These are phyloP conservation scores for Plantago rigida DNA, from an alignment of 305 asterid species.

Conservation along the genomic window DNA sequence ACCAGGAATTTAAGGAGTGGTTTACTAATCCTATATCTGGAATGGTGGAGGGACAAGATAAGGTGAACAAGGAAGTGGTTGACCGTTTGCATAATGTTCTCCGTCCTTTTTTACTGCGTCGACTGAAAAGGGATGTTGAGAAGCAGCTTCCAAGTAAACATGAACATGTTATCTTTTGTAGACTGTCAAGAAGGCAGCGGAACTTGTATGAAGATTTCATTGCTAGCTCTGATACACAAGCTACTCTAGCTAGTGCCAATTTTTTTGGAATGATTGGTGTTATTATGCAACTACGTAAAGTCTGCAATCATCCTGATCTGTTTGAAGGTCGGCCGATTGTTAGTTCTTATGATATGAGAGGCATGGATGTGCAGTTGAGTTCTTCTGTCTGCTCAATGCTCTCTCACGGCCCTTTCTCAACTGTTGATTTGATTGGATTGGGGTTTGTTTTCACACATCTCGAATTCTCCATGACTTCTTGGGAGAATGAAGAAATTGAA, in stretches of 20 bases:
- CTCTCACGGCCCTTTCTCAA: slow-evolving; percentile 46
- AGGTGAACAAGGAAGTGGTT: slow-evolving; percentile 89
- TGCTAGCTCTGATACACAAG: slow-evolving; percentile 98
- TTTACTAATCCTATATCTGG: slow-evolving; percentile 93
- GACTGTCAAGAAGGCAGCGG: slow-evolving; percentile 98
- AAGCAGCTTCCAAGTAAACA: slow-evolving; percentile 91
- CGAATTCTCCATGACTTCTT: slow-evolving; percentile 75
- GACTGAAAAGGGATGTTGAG: slow-evolving; percentile 95
- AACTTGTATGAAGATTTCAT: slow-evolving; percentile 94
- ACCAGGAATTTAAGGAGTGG: slow-evolving; percentile 99
- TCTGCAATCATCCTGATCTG: slow-evolving; percentile 98
- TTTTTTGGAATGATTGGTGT: slow-evolving; percentile 97
- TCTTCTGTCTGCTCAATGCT: slow-evolving; percentile 77
- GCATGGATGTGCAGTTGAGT: slow-evolving; percentile 71
- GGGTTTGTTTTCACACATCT: slow-evolving; percentile 83
- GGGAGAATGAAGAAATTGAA: slow-evolving; percentile 82
- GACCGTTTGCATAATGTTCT: slow-evolving; percentile 99
- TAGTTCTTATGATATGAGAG: slow-evolving; percentile 87
- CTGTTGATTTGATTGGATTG: slow-evolving; percentile 61
- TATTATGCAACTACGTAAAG: slow-evolving; percentile 99
- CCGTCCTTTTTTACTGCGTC: slow-evolving; percentile 92
- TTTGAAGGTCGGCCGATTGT: slow-evolving; percentile 99
- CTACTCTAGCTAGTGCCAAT: slow-evolving; percentile 85
- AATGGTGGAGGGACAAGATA: slow-evolving; percentile 98
- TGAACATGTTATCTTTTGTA: slow-evolving; percentile 86